Conservation (phyloP, 768 basidiomycete genomes). For the Amanita polypyramis region DNA sequence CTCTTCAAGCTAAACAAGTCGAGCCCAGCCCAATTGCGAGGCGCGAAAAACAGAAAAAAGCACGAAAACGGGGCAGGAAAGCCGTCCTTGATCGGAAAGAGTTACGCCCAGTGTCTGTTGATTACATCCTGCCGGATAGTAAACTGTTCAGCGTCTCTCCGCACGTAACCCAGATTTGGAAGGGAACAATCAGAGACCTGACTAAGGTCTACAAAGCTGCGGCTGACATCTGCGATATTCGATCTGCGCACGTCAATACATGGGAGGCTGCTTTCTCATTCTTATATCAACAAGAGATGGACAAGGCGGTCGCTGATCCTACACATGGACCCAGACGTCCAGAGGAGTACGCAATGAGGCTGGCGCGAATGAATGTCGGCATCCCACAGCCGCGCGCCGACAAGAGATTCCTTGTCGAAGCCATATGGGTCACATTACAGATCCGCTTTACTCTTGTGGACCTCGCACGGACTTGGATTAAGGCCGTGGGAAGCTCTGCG, state of each 20-base stretch:
- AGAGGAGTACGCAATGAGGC: conserved; percentile 37
- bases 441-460: conserved; percentile 41
- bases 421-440: conserved; percentile 42
- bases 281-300: conserved; percentile 39
- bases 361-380: conserved; percentile 42
- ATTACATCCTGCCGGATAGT: conserved; percentile 7
- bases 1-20: conserved; percentile 6
- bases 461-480: conserved; percentile 31
- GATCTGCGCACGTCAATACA: conserved; percentile 45
- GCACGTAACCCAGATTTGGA: conserved; percentile 28
- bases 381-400: conserved; percentile 50
- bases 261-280: conserved; percentile 52
- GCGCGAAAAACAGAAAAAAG: conserved; percentile 12
- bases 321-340: conserved; percentile 28
- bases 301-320: conserved; percentile 20
- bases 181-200: conserved; percentile 22
- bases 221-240: conserved; percentile 29
- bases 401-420: conserved; percentile 49
- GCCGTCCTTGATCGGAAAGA: not conserved
- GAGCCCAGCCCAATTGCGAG: conserved; percentile 4
- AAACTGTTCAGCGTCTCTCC: conserved; percentile 18
- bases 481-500: conserved; percentile 14
- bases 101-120: not conserved
- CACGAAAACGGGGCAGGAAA: not conserved
- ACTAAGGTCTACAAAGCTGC: conserved; percentile 29